These are phyloP conservation scores for Chrysochromulina parva DNA, from an alignment of 78 protist species.

Conservation along the genomic window DNA sequence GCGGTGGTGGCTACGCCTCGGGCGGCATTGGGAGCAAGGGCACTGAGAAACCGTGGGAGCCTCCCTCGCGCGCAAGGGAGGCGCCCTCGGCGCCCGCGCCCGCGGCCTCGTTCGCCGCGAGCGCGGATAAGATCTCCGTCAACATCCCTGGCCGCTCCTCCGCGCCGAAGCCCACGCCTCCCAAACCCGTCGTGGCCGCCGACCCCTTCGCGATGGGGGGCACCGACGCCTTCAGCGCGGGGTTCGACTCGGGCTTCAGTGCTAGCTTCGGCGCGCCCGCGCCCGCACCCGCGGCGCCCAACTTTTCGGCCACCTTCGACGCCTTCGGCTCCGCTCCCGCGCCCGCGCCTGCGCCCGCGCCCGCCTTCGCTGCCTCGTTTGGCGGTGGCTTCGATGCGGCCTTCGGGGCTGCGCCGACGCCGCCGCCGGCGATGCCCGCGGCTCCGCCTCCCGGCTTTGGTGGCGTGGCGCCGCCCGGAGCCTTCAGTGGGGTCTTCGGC, in stretches of 20 bases:
- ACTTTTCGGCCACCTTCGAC: not conserved
- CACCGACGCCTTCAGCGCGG: not conserved
- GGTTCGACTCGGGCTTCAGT: not conserved
- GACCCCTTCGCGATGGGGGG: not conserved
- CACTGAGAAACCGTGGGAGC: not conserved
- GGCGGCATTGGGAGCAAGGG: not conserved
- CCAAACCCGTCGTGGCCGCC: not conserved
- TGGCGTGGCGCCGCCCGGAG: not conserved
- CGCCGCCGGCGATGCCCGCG: not conserved
- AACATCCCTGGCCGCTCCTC: not conserved
- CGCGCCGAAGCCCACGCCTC: not conserved
- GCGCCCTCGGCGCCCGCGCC: not conserved
- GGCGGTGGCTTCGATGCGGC: too few species aligned
- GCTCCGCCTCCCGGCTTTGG: not conserved
- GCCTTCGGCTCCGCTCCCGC: not conserved
- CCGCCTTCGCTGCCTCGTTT: not conserved
- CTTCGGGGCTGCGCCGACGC: not conserved
- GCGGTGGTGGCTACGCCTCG: not conserved
- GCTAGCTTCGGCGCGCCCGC: not conserved
- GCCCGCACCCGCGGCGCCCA: not conserved
- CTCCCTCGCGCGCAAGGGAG: not conserved
- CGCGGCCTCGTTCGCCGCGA: not conserved
- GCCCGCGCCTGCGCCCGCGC: not conserved
- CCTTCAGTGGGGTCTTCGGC: not conserved
- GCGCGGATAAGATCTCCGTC: not conserved